Conservation (phyloP, 495 filamentous ascomycete species). For the Annulohypoxylon nitens region DNA sequence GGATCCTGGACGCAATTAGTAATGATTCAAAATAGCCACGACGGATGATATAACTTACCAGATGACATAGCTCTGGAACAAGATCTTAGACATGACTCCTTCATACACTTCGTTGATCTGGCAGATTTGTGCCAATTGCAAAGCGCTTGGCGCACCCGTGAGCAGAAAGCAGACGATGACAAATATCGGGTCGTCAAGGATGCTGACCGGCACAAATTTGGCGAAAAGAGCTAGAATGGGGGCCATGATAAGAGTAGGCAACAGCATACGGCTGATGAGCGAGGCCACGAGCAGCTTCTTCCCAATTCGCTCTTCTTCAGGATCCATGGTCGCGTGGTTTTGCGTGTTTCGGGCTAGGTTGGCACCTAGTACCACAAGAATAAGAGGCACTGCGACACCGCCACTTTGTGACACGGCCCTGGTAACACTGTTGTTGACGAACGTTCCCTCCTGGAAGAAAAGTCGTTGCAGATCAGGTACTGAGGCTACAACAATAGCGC, state of each 20-base stretch:
- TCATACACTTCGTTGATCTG: constrained; percentile 98
- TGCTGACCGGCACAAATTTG: constrained; percentile 93
- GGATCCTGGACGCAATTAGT: constrained; percentile 72
- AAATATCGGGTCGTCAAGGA: constrained; percentile 97
- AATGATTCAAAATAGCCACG: neutral
- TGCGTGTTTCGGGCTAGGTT: constrained; percentile 86
- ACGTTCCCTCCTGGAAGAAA: constrained; percentile 91
- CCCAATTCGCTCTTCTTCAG: constrained; percentile 74
- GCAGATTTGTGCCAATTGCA: constrained; percentile 97
- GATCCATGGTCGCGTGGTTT: constrained; percentile 69
- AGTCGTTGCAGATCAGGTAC: constrained; percentile 84
- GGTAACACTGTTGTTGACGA: constrained; percentile 92
- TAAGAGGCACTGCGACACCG: constrained; percentile 92
- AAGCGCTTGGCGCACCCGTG: constrained; percentile 91
- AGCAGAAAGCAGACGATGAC: constrained; percentile 97
- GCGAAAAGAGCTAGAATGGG: constrained; percentile 91
- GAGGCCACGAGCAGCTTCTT: constrained; percentile 86
- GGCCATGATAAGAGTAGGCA: constrained; percentile 92
- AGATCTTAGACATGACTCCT: constrained; percentile 87
- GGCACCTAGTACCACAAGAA: constrained; percentile 95
- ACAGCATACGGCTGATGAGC: constrained; percentile 88
- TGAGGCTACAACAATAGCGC: constrained; percentile 88
- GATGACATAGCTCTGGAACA: constrained; percentile 98
- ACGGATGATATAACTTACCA: constrained; percentile 69
- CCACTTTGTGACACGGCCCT: constrained; percentile 86